Base-by-base conservation (phyloP, 148 eudicot genomes). In the Fagopyrum homotropicum region DNA sequence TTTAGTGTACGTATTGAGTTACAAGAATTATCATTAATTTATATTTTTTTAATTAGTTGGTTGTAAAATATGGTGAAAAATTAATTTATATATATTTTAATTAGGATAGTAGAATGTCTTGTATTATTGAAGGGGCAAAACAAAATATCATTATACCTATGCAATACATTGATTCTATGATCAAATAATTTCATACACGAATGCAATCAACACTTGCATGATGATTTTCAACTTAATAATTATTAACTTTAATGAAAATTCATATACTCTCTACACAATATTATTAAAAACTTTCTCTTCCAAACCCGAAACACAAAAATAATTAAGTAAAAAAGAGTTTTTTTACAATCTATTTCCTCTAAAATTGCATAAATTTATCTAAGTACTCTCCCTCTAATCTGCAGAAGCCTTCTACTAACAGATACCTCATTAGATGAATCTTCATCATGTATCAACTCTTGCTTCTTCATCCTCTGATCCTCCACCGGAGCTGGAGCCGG, bases 401-500 rank as follows among this genome's bases (percentile, higher is more conserved):
- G 57, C 40, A 72, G 57, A 43, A 72, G 17, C 75, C 26, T 72
- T 72, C 75, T 72, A 19, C 54, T 22, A 49, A 16, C 11, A 15
- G 29, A 72, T 72, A 72, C 56, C 56, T 22, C 7, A 15, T 45
- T 72, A 17, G 74, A 47, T 35, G 29, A 66, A 40, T 46, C 70
- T 40, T 66, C 70, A 66, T 66, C 47, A 35, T 7, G 40, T 40
- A 66, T 9, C 19, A 9, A n/a, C 50, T 49, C 56, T 72, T 48
- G 4, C 55, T 72, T 17, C 75, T 26, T 72, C 7, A 12, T 50
- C 75, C 9, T 72, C 10, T 72, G 44, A 66, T 66, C 71, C 47
- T 43, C 71, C 71, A 15, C 47, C 9, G 71, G 71, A 5, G 14
- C 71, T 17, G 17, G 54, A 26, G 64, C 47, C 10, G 81, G 78